These are phyloP conservation scores for Sordaria brevicollis DNA, from an alignment of 495 filamentous ascomycete species.

Conservation along the genomic window DNA sequence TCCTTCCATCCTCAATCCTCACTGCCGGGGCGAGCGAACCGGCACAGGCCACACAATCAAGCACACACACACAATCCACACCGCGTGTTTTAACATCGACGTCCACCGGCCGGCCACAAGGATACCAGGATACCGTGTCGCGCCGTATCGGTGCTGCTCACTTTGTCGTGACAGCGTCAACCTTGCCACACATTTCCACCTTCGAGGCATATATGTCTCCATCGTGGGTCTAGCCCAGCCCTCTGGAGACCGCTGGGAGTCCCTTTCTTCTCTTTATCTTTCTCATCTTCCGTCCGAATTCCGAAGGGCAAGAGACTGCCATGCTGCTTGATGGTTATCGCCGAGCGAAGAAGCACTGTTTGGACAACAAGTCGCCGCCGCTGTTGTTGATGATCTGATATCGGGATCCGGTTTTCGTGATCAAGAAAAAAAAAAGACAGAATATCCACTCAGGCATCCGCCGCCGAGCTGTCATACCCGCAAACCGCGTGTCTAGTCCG, in stretches of 20 bases:
- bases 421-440: slow-evolving; percentile 1
- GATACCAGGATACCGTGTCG: neutral
- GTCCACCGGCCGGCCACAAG: slow-evolving; percentile 6
- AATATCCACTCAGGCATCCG: slow-evolving; percentile 2
- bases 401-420: neutral
- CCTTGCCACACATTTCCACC: slow-evolving; percentile 17
- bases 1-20: no score
- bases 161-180: slow-evolving; percentile 16
- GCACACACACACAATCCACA: neutral
- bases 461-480: slow-evolving; percentile 9
- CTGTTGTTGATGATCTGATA: no score
- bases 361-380: neutral
- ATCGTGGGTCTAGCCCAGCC: slow-evolving; percentile 11
- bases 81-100: slow-evolving; percentile 6
- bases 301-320: slow-evolving; percentile 6
- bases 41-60: neutral
- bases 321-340: slow-evolving; percentile 2
- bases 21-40: neutral
- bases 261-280: neutral
- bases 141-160: neutral
- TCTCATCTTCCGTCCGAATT: slow-evolving; percentile 7
- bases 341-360: neutral
- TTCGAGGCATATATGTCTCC: slow-evolving; percentile 19
- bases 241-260: slow-evolving; percentile 1
- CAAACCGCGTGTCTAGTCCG: slow-evolving; percentile 6